Base-by-base conservation (phyloP, 208 protist species). In the Leishmania guyanensis region DNA sequence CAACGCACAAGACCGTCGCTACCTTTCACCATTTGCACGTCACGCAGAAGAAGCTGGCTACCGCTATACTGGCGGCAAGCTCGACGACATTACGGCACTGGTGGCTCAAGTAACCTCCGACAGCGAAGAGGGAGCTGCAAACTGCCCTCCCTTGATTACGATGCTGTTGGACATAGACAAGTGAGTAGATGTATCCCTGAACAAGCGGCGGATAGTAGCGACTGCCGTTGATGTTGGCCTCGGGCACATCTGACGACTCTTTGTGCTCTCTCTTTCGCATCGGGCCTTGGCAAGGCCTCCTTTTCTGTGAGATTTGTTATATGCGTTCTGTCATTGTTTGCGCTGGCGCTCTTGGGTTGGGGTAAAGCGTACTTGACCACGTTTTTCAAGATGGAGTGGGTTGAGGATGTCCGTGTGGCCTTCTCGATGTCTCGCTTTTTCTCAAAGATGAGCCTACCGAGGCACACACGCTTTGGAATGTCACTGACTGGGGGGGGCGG, bases 61-160 rank as follows among this genome's bases (percentile, higher is more conserved):
- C 81, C 82, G 77, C 29, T 95, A 95, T 77, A 82, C 69, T 20
- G 94, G 94, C 50, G 94, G 94, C 29, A 97, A 97, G 75, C 82
- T 96, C 33, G 94, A 97, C 78, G 94, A 97, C 78, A 91, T 97
- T 29, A 97, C 94, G 0, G 88, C 91, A 69, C 78, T 97, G 17
- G 90, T 96, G 20, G 92, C 94, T n/a, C 80, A 89, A 66, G 90
- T 97, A n/a, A 93, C 87, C 5, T 26, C 75, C 22, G 78, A 86
- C 79, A 60, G 69, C 80, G 69, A 64, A 14, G 84, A 70, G n/a
- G 75, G 68, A 56, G 64, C 69, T 80, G 75, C 88, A 46, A 75
- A 46, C 51, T 94, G 88, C 48, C 82, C 90, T 8, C 39, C 84
- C 10, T 80, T 94, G 68, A 96, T 96, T 43, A 93, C 90, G 29